Evolutionary conservation across 2,329 filamentous ascomycete genomes (phyloP), one percentile per base, ranked within the genome.

Genomic region (Trichoderma cornu-damae): DNA sequence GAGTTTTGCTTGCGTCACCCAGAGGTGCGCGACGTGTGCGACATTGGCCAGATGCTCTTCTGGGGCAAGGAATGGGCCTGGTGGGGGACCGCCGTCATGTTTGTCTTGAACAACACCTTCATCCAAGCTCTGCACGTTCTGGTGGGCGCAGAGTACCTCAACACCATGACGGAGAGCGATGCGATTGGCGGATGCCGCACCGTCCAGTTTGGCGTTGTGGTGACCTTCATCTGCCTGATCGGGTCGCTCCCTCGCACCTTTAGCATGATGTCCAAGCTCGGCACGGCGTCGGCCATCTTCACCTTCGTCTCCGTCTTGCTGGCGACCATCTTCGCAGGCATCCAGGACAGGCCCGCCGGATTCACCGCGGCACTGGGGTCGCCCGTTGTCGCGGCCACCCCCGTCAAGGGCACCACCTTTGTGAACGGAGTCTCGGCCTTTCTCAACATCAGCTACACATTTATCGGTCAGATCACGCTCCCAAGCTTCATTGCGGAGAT

Each of bases 401-500:
- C 91, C 0, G 72, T 84, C 2, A 71, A 77, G 2, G 83, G 86
- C 16, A 95, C 90, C 0, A 88, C 87, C 0, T 96, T 95, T 64
- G 89, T 96, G 3, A 77, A 80, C 2, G 91, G 86, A 20, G 86
- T 96, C 79, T 90, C 85, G 53, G 92, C 92, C 0, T 96, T 96
- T 73, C 80, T 96, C 70, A 96, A 96, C 73, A 96, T 96, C 68
- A 90, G 86, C 73, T 96, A 96, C 70, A 96, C 92, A 0, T 96
- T 96, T 69, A 96, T 96, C 64, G 92, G 92, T 0, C 92, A 96
- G 70, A 96, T 96, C 66, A 96, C 92, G 0, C 79, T 96, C 12
- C 92, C 92, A 0, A 93, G 88, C 64, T 96, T 96, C 75, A 96
- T 96, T 62, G 91, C 92, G 3, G 92, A 96, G 72, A 96, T 96